Evolutionary conservation across 2,329 filamentous ascomycete genomes (phyloP).

Genomic region (Didymella glomerata): DNA sequence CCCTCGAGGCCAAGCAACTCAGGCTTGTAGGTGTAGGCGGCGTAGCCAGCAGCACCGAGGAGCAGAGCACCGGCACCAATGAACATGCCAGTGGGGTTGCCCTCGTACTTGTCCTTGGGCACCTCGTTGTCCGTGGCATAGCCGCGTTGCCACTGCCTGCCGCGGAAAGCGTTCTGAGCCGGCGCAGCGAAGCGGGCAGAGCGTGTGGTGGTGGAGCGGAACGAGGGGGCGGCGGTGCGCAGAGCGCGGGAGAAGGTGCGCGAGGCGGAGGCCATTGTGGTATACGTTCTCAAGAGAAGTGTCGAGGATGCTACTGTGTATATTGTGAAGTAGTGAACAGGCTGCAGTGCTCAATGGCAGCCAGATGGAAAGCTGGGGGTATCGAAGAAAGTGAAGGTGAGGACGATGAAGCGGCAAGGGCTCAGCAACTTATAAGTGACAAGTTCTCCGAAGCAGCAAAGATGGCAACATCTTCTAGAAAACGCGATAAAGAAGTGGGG

Average conservation of each 20-base stretch:
- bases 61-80: slow-evolving; percentile 45
- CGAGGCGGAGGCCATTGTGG: slow-evolving; percentile 47
- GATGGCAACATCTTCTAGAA: slow-evolving; percentile 32
- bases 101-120: slow-evolving; percentile 60
- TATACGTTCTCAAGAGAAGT: slow-evolving; percentile 3
- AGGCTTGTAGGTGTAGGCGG: slow-evolving; percentile 64
- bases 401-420: slow-evolving; percentile 8
- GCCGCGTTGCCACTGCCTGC: slow-evolving; percentile 77
- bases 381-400: slow-evolving; percentile 18
- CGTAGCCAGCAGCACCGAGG: slow-evolving; percentile 40
- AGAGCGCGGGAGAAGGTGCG: slow-evolving; percentile 52
- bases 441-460: slow-evolving; percentile 18
- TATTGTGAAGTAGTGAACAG: not conserved
- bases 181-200: slow-evolving; percentile 66
- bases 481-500: slow-evolving; percentile 16
- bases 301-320: not conserved
- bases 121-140: slow-evolving; percentile 69
- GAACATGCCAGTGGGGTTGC: slow-evolving; percentile 56
- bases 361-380: slow-evolving; percentile 5
- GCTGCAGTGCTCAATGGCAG: slow-evolving; percentile 24
- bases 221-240: slow-evolving; percentile 52
- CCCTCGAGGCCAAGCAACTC: slow-evolving; percentile 51
- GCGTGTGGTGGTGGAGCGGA: slow-evolving; percentile 67
- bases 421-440: slow-evolving; percentile 26
- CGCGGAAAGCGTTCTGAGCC: slow-evolving; percentile 72